Conservation (phyloP, 768 basidiomycete genomes). For the Hericium coralloides region DNA sequence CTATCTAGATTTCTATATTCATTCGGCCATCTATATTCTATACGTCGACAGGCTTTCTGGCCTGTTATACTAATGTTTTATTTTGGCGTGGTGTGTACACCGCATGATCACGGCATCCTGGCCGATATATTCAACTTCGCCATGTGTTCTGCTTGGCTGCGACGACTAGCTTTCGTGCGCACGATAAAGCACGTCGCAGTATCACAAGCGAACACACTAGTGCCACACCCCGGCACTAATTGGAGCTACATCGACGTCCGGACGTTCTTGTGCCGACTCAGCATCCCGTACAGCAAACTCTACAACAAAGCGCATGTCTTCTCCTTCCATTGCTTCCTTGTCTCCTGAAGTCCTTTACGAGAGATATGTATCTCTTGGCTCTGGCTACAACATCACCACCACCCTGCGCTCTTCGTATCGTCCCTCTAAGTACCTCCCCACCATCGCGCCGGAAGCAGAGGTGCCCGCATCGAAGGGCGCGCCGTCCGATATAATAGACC, state of each 20-base stretch:
- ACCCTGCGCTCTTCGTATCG: conserved; percentile 59
- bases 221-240: conserved; percentile 52
- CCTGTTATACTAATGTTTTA: too few species aligned
- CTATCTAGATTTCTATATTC: too few species aligned
- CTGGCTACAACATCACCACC: conserved; percentile 89
- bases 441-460: background rate
- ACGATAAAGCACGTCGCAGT: too few species aligned
- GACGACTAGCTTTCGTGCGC: too few species aligned
- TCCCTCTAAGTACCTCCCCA: conserved; percentile 13
- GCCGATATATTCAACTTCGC: too few species aligned
- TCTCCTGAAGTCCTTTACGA: background rate
- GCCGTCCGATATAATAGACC: conserved; percentile 1
- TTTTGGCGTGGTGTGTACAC: too few species aligned
- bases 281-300: conserved; percentile 78
- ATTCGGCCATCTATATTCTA: too few species aligned
- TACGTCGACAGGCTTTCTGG: too few species aligned
- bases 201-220: too few species aligned
- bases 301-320: conserved; percentile 78
- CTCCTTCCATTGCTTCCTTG: background rate
- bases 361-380: conserved; percentile 95
- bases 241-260: conserved; percentile 91
- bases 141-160: too few species aligned
- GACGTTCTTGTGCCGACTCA: conserved; percentile 69
- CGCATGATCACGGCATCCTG: too few species aligned
- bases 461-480: background rate